Evolutionary conservation across 176 grass and related monocot genomes (phyloP), one percentile per base, ranked within the genome.

Genomic region (Carex pumila): DNA sequence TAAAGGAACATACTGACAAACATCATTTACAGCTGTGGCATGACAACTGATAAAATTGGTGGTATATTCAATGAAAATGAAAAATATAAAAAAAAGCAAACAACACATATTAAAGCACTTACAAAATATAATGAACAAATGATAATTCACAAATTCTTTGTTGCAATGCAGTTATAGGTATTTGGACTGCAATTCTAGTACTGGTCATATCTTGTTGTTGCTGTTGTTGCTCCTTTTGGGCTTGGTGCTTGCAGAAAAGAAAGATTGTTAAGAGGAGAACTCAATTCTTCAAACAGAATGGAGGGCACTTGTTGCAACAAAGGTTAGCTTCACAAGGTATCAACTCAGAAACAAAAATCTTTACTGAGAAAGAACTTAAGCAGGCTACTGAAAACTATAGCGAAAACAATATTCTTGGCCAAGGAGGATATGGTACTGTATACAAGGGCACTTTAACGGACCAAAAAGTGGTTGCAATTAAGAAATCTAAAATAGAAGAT

Each of bases 391-490:
- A 65, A 32, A 71, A 56, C 62, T 84, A 68, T 43, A 71, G 22
- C 14, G 36, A 84, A 41, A 67, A 11, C 19, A 49, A 53, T 5
- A 50, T 84, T 67, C 59, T 84, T 32, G 81, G 81, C 55, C 39
- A 30, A 84, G 81, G 81, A 41, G 81, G 81, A 30, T 56, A 71
- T 71, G 81, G 81, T 36, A 84, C 39, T 0, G 59, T 84, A 29
- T 84, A 84, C 34, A 84, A 50, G 81, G 81, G 81, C 29, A 66
- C 41, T 52, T 61, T 71, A 17, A 10, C 22, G 3, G 81, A 84
- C 25, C 41, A 19, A 25, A 84, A 22, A 71, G 59, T 84, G 59
- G 59, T 84, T 56, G 81, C 62, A 47, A 84, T 84, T 34, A 84
- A 84, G 63, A 84, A 53, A 69, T 84, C 81, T 31, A 84, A 17